Base-by-base conservation (phyloP, 306 rosid species). In the Inga leiocalycina region DNA sequence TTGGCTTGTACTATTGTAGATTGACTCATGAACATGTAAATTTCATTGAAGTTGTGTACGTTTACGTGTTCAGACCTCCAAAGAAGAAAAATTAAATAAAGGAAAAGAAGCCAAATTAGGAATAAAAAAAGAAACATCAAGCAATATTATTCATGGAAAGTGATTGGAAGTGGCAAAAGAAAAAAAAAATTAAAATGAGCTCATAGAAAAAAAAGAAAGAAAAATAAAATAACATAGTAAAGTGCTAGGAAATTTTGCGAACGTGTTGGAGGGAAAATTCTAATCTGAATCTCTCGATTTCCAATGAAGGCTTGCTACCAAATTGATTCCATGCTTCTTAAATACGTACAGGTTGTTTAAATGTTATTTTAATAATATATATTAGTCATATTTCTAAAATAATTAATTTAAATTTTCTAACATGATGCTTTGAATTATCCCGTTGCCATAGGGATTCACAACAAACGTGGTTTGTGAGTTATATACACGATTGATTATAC, bases 91-190 rank as follows among this genome's bases (percentile, higher is more conserved):
- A 11, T 5, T 12, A 44, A 44, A 44, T 9, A 11, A 41, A 48
- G 5, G 3, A 10, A 45, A 45, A 45, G 0, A 10, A 0, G 49
- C 49, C 14, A 35, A 56, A 24, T 43, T 30, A 44, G 48, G 10
- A 44, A 5, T 37, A 4, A 81, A 46, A 8, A 34, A 37, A 30
- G 79, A 72, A 17, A 17, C 76, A 69, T 44, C 10, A 65, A 44
- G 83, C 74, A 79, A 66, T 66, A 61, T 72, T 49, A 61, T 72
- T 49, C 69, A 75, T 22, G 46, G 54, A 30, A 49, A 64, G 19
- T 41, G 70, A 46, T 19, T 19, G 19, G 37, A 66, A 66, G 57
- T 51, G 57, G 20, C 52, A 46, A 11, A 12, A 8, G 3, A 11
- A 13, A 13, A 13, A 32, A 32, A 32, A 32, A 0, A 27, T 27